Percentiles rank a stretch among this genome's conserved stretches.
Evolutionary conservation across 2,329 filamentous ascomycete species (phyloP).

Genomic region (Clathrospora elynae): DNA sequence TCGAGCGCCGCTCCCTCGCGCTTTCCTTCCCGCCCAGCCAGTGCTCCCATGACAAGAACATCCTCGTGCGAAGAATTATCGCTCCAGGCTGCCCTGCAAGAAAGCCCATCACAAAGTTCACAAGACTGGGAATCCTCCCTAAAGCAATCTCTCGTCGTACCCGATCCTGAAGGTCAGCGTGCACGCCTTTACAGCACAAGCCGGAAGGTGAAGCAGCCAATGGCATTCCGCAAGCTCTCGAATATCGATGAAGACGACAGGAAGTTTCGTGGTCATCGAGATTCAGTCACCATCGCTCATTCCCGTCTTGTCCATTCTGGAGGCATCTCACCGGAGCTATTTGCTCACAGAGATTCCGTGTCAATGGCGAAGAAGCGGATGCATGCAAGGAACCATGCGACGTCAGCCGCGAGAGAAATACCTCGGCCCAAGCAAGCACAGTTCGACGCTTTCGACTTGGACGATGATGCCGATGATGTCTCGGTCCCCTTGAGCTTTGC

Average conservation of each 20-base stretch:
- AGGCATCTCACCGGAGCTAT: conserved; percentile 25
- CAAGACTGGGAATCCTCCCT: not conserved
- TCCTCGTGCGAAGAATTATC: conserved; percentile 18
- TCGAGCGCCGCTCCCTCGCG: conserved; percentile 30
- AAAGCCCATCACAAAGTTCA: not conserved
- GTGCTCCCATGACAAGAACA: conserved; percentile 20
- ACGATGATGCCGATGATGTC: conserved; percentile 4
- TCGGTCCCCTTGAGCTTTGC: conserved; percentile 2
- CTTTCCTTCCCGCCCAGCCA: conserved; percentile 26
- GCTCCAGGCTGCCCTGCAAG: not conserved
- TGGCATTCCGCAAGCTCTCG: conserved; percentile 26
- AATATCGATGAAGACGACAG: conserved; percentile 37
- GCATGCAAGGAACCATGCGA: conserved; percentile 27
- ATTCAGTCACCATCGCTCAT: conserved; percentile 40
- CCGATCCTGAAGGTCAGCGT: conserved; percentile 10
- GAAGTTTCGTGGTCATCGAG: conserved; percentile 40
- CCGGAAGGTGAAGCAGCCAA: conserved; percentile 5
- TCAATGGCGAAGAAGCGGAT: conserved; percentile 36
- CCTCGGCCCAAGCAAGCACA: conserved; percentile 1
- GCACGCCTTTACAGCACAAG: conserved; percentile 7
- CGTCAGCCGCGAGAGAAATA: not conserved
- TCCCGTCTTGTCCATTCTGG: conserved; percentile 30
- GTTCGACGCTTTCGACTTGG: not conserved
- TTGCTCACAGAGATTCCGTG: conserved; percentile 30
- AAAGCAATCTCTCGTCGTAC: conserved; percentile 11